phyloP scores from a whole-genome alignment of 2,329 filamentous ascomycete genomes.

The Orbilia oligospora region DNA sequence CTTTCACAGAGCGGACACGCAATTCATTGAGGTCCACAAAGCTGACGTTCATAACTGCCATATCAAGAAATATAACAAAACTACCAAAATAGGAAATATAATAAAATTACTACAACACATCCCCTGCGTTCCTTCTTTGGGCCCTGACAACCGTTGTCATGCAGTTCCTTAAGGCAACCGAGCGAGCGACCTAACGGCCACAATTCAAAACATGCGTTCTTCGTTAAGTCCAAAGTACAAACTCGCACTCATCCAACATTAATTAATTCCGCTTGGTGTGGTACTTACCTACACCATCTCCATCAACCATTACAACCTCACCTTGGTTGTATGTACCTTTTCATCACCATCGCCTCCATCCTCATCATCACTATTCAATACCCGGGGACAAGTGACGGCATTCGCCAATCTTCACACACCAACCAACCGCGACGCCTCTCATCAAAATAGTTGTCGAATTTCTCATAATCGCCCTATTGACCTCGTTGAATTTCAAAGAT shows the following conservation, averaged over 20 bases:
- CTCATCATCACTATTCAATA: conserved; percentile 1
- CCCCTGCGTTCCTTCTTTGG: conserved; percentile 4
- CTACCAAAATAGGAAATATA: conserved; percentile 23
- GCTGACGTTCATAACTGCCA: conserved; percentile 53
- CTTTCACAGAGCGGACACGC: conserved; percentile 10
- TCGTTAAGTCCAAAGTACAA: conserved; percentile 27
- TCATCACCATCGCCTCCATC: neutral
- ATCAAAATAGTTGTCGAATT: neutral
- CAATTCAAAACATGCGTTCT: conserved; percentile 41
- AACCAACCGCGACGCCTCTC: neutral
- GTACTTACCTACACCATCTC: neutral
- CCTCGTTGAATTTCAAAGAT: neutral
- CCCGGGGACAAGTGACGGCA: neutral
- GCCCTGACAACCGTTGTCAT: conserved; percentile 55
- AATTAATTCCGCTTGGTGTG: neutral
- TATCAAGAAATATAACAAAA: conserved; percentile 19
- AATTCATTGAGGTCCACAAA: conserved; percentile 39
- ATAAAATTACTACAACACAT: neutral
- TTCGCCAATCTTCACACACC: neutral
- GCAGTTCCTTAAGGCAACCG: conserved; percentile 7
- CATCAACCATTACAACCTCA: conserved; percentile 5
- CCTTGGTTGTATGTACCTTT: neutral
- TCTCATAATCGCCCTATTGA: neutral
- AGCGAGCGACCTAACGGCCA: conserved; percentile 3
- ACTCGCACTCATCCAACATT: conserved; percentile 4